Evolutionary conservation across 371 early-diverging fungal genomes (phyloP).

Genomic region (Phascolomyces articulosus): DNA sequence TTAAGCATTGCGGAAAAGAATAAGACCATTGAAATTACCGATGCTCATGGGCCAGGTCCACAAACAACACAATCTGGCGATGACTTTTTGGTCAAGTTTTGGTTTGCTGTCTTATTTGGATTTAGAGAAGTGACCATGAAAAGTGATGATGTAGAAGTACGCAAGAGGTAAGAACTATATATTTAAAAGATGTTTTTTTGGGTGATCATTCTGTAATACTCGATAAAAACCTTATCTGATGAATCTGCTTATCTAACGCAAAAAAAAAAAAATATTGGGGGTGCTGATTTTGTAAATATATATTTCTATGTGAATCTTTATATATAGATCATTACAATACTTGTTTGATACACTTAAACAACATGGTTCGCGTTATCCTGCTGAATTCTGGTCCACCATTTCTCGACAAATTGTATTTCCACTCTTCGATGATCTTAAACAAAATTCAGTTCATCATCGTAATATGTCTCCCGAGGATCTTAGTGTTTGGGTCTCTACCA

Average conservation of each 20-base stretch:
- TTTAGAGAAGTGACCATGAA: conserved; percentile 88
- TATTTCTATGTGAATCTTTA: too few relatives aligned
- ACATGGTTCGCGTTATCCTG: conserved; percentile 71
- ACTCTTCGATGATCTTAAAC: conserved; percentile 83
- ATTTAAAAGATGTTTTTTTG: too few relatives aligned
- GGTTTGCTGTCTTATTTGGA: conserved; percentile 88
- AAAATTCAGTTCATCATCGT: conserved; percentile 28
- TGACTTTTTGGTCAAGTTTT: conserved; percentile 60
- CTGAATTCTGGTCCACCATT: conserved; percentile 82
- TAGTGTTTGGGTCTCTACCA: conserved; percentile 62
- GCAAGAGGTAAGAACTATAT: conserved; percentile 58
- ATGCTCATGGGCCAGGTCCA: conserved; percentile 27
- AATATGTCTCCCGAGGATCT: conserved; percentile 50
- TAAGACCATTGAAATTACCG: conserved; percentile 42
- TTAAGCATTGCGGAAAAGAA: conserved; percentile 43
- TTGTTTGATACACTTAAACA: conserved; percentile 81
- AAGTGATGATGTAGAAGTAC: conserved; percentile 88
- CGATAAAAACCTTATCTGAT: too few relatives aligned
- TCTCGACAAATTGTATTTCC: conserved; percentile 86
- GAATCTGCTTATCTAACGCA: too few relatives aligned
- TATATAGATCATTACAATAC: conserved; percentile 68
- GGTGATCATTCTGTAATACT: too few relatives aligned
- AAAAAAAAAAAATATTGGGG: not conserved
- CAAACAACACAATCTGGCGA: conserved; percentile 39
- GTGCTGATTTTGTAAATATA: too few relatives aligned